Base-by-base conservation (phyloP, 495 filamentous ascomycete species). In the Trichoderma erinaceum region DNA sequence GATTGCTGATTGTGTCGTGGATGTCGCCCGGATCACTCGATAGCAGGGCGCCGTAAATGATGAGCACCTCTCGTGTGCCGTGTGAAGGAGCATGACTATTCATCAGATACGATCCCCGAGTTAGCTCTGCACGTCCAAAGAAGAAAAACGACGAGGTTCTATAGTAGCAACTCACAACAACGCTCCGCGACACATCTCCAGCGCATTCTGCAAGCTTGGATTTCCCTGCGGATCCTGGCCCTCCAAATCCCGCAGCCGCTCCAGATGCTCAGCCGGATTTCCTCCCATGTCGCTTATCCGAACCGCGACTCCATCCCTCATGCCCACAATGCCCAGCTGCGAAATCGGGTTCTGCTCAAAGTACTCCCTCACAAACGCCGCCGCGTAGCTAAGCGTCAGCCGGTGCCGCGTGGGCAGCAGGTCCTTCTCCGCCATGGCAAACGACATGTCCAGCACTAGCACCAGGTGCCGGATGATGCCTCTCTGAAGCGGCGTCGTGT, bases 311-410 rank as follows among this genome's bases (percentile, higher is more conserved):
- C 95, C 95, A 77, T 98, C 96, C 56, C 89, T 87, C 87, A 97
- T 93, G 63, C 90, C 94, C 50, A 99, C 80, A 27, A 98, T 87
- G 16, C 90, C 92, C 46, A 99, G 83, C 74, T 99, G 96, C 38
- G 92, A 95, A 76, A 99, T 98, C n/a, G 95, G 95, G 69, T 99
- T 99, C 76, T 99, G 95, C 76, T 97, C 94, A 75, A 98, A 99
- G 78, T 92, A 99, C 71, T 97, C 96, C 61, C 88, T 84, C 46
- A 97, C 89, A 75, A 97, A 98, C 68, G 91, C 89, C 69, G 89
- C 84, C 61, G 93, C 90, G 79, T 93, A 96, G 71, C 88, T 88
- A 69, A 97, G 83, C 11, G 88, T 88, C 46, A 97, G 83, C 52
- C 92, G 84, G 76, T 94, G 92, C 41, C 94, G 86, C 23, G 86